phyloP scores from a whole-genome alignment of 2,329 filamentous ascomycete species.

The Claviceps sorghi region DNA sequence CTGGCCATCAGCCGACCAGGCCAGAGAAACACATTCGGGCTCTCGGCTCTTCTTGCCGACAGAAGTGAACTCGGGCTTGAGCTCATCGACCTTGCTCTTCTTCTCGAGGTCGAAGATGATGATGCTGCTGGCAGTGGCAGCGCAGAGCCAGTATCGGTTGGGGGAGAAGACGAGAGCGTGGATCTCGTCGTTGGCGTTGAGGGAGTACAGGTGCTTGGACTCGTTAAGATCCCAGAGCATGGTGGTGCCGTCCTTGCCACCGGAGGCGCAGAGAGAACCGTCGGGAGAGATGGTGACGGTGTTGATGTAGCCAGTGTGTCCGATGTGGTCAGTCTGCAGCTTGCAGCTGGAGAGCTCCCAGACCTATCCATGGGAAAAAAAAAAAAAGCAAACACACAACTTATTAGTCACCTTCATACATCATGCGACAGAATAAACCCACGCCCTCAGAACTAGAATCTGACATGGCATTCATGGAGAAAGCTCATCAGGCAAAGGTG shows the following conservation, averaged over 20 bases:
- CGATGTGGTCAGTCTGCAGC: constrained; percentile 99
- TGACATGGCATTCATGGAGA: background rate
- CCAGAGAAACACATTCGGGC: constrained; percentile 93
- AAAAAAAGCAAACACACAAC: background rate
- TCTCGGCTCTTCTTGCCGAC: constrained; percentile 98
- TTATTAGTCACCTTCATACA: constrained; percentile 3
- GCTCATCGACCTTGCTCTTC: constrained; percentile 99
- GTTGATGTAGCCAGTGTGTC: constrained; percentile 99
- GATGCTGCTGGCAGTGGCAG: constrained; percentile 91
- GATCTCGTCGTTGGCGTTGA: constrained; percentile 99
- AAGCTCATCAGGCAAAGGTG: constrained; percentile 67
- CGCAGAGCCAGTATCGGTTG: constrained; percentile 99
- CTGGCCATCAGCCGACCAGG: constrained; percentile 97
- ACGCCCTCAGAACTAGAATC: background rate
- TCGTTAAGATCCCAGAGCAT: constrained; percentile 99
- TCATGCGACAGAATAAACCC: background rate
- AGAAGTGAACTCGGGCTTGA: constrained; percentile 96
- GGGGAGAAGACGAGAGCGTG: constrained; percentile 99
- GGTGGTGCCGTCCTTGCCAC: constrained; percentile 98
- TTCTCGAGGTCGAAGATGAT: constrained; percentile 99
- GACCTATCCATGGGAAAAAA: constrained; percentile 49
- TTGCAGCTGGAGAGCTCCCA: constrained; percentile 99
- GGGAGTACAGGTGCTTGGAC: constrained; percentile 99
- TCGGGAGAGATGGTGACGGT: constrained; percentile 99
- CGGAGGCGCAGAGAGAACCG: constrained; percentile 95